phyloP scores from a whole-genome alignment of 495 filamentous ascomycete genomes.

The Podospora sp. region DNA sequence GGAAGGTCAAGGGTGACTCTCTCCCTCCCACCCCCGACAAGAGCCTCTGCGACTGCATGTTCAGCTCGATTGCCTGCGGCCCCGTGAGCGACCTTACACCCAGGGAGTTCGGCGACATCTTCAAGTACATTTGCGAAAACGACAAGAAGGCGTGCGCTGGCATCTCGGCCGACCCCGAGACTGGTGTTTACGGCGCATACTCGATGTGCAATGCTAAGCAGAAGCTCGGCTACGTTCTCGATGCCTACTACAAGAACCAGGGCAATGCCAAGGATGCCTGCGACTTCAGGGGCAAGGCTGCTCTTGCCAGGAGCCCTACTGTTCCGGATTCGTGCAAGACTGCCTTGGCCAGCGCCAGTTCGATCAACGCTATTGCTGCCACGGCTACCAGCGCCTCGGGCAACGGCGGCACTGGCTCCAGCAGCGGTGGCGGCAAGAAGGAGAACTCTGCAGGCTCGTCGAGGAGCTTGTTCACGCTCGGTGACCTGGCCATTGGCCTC shows the following conservation, averaged over 20 bases:
- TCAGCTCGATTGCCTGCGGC: constrained; percentile 68
- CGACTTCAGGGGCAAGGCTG: constrained; percentile 61
- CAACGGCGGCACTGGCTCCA: constrained; percentile 30
- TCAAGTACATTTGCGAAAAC: constrained; percentile 71
- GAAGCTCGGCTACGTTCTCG: constrained; percentile 78
- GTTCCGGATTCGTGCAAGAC: constrained; percentile 32
- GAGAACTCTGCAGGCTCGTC: constrained; percentile 37
- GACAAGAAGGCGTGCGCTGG: constrained; percentile 61
- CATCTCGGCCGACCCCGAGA: constrained; percentile 68
- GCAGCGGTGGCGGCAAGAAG: not conserved
- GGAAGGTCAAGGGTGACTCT: constrained; percentile 64
- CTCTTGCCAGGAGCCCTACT: constrained; percentile 20
- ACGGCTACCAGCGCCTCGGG: constrained; percentile 42
- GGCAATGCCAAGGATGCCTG: constrained; percentile 62
- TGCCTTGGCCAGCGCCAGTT: constrained; percentile 47
- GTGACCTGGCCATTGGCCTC: constrained; percentile 64
- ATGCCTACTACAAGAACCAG: constrained; percentile 76
- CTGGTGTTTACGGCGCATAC: constrained; percentile 83
- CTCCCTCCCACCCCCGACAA: constrained; percentile 82
- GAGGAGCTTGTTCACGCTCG: constrained; percentile 60
- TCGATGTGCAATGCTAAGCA: constrained; percentile 81
- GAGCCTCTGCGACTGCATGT: constrained; percentile 81
- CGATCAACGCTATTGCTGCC: constrained; percentile 47
- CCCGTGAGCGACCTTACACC: constrained; percentile 51
- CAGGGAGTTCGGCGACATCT: constrained; percentile 64